These are phyloP conservation scores for Penicillium dipodomyicola DNA, from an alignment of 495 filamentous ascomycete species.

Conservation along the genomic window DNA sequence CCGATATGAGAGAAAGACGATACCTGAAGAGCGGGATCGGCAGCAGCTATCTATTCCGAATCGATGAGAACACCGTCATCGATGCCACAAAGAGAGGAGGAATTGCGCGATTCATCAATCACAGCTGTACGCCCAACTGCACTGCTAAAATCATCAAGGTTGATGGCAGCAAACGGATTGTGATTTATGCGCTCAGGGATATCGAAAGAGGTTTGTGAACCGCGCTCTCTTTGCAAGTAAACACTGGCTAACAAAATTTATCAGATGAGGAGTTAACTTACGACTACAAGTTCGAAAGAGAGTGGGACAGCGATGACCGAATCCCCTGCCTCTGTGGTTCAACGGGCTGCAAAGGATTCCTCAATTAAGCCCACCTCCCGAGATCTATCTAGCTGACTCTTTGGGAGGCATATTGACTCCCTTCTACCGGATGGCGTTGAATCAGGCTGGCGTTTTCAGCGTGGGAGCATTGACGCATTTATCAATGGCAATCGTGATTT, in stretches of 20 bases:
- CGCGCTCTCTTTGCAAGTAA: background rate
- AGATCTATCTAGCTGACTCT: slow-evolving; percentile 4
- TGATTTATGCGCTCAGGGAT: slow-evolving; percentile 95
- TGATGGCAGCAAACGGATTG: slow-evolving; percentile 97
- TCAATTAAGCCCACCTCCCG: slow-evolving; percentile 64
- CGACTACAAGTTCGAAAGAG: slow-evolving; percentile 99
- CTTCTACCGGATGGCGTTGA: slow-evolving; percentile 20
- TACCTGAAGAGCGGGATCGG: slow-evolving; percentile 97
- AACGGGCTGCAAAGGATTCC: slow-evolving; percentile 94
- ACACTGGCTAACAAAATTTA: slow-evolving; percentile 35
- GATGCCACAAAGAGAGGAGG: slow-evolving; percentile 98
- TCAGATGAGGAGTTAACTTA: slow-evolving; percentile 97
- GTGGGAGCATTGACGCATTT: slow-evolving; percentile 18
- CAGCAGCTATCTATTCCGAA: slow-evolving; percentile 95
- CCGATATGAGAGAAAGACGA: slow-evolving; percentile 84
- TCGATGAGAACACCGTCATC: slow-evolving; percentile 95
- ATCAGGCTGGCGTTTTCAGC: slow-evolving; percentile 21
- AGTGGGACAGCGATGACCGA: slow-evolving; percentile 89
- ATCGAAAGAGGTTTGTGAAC: slow-evolving; percentile 84
- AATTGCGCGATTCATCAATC: slow-evolving; percentile 98
- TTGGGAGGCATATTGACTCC: slow-evolving; percentile 5
- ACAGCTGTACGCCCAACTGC: slow-evolving; percentile 96
- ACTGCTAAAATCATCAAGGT: slow-evolving; percentile 99
- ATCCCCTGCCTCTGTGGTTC: slow-evolving; percentile 97
- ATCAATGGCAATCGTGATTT: slow-evolving; percentile 24